Evolutionary conservation across 768 basidiomycete genomes (phyloP), one percentile per base, ranked within the genome.

Genomic region (Rhodotorula taiwanensis): DNA sequence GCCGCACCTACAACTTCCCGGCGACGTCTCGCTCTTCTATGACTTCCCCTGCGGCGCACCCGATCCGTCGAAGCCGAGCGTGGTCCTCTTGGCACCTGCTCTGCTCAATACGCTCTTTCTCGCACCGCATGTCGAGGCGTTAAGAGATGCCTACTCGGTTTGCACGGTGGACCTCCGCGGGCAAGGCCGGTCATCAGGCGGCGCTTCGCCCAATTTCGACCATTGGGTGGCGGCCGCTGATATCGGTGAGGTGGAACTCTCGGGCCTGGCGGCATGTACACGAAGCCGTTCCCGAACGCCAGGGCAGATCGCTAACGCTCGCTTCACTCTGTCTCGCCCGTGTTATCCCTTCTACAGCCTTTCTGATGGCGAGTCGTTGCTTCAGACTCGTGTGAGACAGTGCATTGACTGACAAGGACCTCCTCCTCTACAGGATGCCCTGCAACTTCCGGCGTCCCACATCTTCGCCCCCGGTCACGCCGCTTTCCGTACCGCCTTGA

Each of bases 401-500:
- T 43, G 39, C 42, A 43, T 7, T 8, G 13, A 9, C 11, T 11
- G 42, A 43, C 42, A 6, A 23, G 21, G 7, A 28, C 5, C 47
- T 30, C n/a, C 6, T 20, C 5, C 5, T 10, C 20, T 14, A 36
- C 48, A 41, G 55, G 56, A 63, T 25, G 45, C 52, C 31, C 47
- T 64, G 13, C 52, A 50, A 4, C 47, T 64, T 0, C 62, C 62
- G 20, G 57, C 62, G 7, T 64, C 62, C 3, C 62, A 64, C 47
- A 18, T 64, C 31, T 54, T 64, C 10, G 62, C 45, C 15, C 45
- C 62, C 5, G 62, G 62, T 14, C 31, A 47, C 27, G 25, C 27
- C 5, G 27, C 41, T 16, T 60, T 66, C 28, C 47, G 56, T 60
- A 58, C 55, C 51, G 54, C 58, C 0, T 50, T 65, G 54, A 60